Evolutionary conservation across 768 basidiomycete species (phyloP), one percentile per base, ranked within the genome.

Genomic region (Mycena epipterygia): DNA sequence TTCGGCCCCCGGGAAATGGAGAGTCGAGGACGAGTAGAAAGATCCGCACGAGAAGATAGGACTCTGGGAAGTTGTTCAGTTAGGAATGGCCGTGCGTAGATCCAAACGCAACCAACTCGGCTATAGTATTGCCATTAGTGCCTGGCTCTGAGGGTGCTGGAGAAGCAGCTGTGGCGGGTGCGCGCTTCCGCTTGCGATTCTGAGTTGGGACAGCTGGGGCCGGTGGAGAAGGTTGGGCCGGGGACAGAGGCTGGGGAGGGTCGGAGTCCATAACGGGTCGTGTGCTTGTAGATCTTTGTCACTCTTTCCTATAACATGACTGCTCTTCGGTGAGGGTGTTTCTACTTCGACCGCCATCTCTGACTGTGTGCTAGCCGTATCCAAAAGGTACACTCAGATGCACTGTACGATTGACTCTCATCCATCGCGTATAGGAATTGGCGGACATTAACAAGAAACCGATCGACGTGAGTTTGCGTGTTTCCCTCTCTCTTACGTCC

Each of bases 1-100:
- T 84, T 81, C 1, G 94, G 94, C 30, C 90, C 91, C 29, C 94
- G 91, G 59, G 93, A 93, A 71, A 94, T 89, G 37, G 89, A 88
- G 44, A 95, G 89, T 57, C 89, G 89, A 1, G 91, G 91, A 29
- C 93, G 87, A 6, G 89, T 87, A 57, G 89, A 88, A 71, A 94
- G 87, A 79, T 94, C 92, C 69, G 90, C 87, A 33, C 90, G 90
- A 16, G 89, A 88, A 19, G 89, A 86, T 61, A 93, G 87, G 70
- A 93, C 82, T 72, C 84, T 88, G 68, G 41, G 70, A 51, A 33
- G 64, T 42, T 59, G n/a, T 30, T 65, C 60, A 63, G 56, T 69
- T 16, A 74, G 44, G 76, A 11, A 16, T 0, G 12, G 12, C 44
- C 49, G 42, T 32, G 39, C 35, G 48, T 67, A 53, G 57, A 5